Conservation (phyloP, 1,139 yeast species). For the Saccharomyces uvarum region DNA sequence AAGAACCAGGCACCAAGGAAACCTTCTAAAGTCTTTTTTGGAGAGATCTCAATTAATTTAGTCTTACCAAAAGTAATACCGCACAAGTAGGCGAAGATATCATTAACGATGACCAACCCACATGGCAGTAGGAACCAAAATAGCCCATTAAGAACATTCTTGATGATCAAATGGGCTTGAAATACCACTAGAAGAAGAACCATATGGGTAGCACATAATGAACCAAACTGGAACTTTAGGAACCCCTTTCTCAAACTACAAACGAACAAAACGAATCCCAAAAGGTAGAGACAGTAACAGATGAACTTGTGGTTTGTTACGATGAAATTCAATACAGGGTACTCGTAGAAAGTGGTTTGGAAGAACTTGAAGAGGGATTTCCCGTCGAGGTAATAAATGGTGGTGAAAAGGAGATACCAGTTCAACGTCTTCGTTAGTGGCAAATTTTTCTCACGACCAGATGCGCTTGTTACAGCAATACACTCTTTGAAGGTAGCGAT, state of each 20-base stretch:
- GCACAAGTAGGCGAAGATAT: constrained; percentile 91
- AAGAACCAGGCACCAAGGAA: constrained; percentile 97
- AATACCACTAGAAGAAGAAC: constrained; percentile 81
- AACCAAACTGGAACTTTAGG: constrained; percentile 87
- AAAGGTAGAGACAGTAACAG: constrained; percentile 73
- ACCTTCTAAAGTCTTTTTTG: constrained; percentile 96
- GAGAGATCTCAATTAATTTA: constrained; percentile 86
- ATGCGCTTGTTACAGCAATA: constrained; percentile 75
- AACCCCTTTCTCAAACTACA: constrained; percentile 83
- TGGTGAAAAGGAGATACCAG: constrained; percentile 79
- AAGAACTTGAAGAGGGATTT: constrained; percentile 60
- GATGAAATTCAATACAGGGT: constrained; percentile 39
- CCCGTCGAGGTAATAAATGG: constrained; percentile 85
- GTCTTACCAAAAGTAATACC: constrained; percentile 95
- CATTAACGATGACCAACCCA: constrained; percentile 86
- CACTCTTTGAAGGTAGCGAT: constrained; percentile 84
- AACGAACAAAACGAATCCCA: constrained; percentile 87
- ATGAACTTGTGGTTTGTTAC: constrained; percentile 74
- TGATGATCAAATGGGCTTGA: constrained; percentile 89
- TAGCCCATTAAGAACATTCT: constrained; percentile 80
- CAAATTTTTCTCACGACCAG: constrained; percentile 74
- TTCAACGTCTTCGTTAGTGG: constrained; percentile 80
- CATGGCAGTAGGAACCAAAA: constrained; percentile 94
- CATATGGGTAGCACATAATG: constrained; percentile 91
- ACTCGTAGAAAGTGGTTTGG: constrained; percentile 35